Evolutionary conservation across 164 flowering plant species (phyloP).

Genomic region (Echeveria elegans): DNA sequence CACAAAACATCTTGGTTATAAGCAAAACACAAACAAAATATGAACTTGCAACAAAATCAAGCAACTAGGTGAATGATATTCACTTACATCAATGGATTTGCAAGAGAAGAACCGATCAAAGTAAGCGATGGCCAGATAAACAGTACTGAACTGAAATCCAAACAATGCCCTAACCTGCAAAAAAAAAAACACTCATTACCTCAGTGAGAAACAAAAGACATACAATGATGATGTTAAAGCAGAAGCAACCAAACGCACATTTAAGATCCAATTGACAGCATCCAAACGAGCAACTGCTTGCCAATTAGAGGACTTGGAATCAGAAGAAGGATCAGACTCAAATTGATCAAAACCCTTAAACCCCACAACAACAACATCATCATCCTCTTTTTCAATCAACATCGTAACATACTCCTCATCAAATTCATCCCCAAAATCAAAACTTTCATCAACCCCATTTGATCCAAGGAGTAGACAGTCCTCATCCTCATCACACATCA

Average conservation of each 20-base stretch:
- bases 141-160: conserved; percentile 4
- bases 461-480: not conserved
- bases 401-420: conserved; percentile 5
- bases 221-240: not conserved
- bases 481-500: not conserved
- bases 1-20: not conserved
- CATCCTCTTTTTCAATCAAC: not conserved
- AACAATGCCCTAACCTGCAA: conserved; percentile 1
- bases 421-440: not conserved
- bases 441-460: not conserved
- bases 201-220: not conserved
- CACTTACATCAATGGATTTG: not conserved
- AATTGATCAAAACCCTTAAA: conserved; percentile 6
- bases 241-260: not conserved
- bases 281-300: not conserved
- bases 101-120: not conserved
- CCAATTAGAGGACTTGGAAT: not conserved
- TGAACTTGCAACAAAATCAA: not conserved
- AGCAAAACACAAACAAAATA: not conserved
- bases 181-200: not conserved
- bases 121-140: conserved; percentile 1
- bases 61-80: too few relatives aligned
- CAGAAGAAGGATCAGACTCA: conserved; percentile 2
- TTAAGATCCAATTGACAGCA: conserved; percentile 4
- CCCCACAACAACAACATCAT: conserved; percentile 2